phyloP scores from a whole-genome alignment of 331 rosid species.

The Malus hybrid region DNA sequence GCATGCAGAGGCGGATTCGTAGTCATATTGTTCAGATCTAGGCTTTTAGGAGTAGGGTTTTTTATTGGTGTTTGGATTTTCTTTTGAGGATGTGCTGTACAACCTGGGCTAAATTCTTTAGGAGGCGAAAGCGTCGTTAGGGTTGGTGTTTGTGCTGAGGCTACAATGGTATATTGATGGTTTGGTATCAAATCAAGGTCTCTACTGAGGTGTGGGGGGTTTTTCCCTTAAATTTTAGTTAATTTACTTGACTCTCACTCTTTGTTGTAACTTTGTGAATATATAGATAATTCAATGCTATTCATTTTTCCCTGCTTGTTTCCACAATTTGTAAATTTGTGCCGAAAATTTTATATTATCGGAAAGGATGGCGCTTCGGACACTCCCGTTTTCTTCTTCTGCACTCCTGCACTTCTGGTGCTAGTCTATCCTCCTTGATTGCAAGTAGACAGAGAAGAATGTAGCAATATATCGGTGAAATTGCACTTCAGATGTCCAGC shows the following conservation, averaged over 20 bases:
- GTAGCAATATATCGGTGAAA: not conserved
- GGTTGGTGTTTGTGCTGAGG: too few relatives aligned
- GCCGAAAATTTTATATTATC: too few relatives aligned
- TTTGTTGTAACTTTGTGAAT: constrained; percentile 72
- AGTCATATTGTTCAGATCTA: constrained; percentile 37
- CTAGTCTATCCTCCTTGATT: not conserved
- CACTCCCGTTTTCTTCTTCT: not conserved
- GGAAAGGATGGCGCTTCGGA: too few relatives aligned
- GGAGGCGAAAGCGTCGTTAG: too few relatives aligned
- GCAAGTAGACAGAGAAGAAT: not conserved
- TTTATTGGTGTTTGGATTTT: constrained; percentile 36
- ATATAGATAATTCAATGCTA: constrained; percentile 49
- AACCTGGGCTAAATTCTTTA: constrained; percentile 12
- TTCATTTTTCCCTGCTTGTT: constrained; percentile 34
- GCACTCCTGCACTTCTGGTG: not conserved
- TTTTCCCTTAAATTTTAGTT: constrained; percentile 20
- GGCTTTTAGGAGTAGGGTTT: constrained; percentile 50
- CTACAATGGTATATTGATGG: constrained; percentile 44
- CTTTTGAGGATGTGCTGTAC: constrained; percentile 31
- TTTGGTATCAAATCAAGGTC: constrained; percentile 33
- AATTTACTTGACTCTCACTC: constrained; percentile 19
- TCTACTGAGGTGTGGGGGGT: constrained; percentile 32
- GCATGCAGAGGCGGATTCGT: constrained; percentile 33
- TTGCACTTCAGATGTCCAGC: constrained; percentile 55
- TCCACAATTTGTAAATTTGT: too few relatives aligned